Evolutionary conservation across 2,329 filamentous ascomycete genomes (phyloP), one percentile per base, ranked within the genome.

Genomic region (Ophiosphaerella korrae): DNA sequence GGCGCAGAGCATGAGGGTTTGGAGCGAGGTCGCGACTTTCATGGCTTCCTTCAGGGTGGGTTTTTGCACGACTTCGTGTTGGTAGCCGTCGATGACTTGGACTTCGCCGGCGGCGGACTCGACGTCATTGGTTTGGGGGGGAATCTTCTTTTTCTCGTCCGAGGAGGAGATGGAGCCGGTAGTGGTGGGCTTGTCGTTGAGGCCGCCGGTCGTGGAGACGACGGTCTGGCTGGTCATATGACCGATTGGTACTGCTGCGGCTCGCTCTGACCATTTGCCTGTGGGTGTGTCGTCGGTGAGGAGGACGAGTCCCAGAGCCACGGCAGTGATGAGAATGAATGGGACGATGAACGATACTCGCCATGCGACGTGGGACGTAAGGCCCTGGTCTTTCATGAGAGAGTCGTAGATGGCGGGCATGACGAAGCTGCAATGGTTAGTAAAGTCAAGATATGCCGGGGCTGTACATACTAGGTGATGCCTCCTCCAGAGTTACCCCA

Each of bases 361-460:
- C 92, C 92, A 96, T 2, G 92, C 88, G 33, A 85, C 81, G 61
- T 89, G 85, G 2, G 84, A 75, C 1, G 80, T 76, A 47, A 93
- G 78, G 6, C 85, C 84, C 42, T 80, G 80, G 26, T 65, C 54
- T 1, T 80, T 67, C 18, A 89, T 82, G 18, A 96, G 79, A 0
- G 88, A 89, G 73, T 95, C 88, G 74, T 88, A 94, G 50, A 96
- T 86, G 5, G 90, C 90, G 2, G 92, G 92, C 91, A 96, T 96
- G 63, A 93, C 84, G 72, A 96, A 95, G 77, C 68, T 72, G 24
- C n/a, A 11, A 24, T 12, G 8, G 51, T 66, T 40, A 66, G 57
- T 33, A 9, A 39, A 35, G n/a, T 34, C 8, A n/a, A 11, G 9
- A 12, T 34, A 8, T 23, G 8, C 26, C 11, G 13, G 12, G 13